Evolutionary conservation across 768 basidiomycete species (phyloP), one percentile per base, ranked within the genome.

Genomic region (Hericium rajendrae): DNA sequence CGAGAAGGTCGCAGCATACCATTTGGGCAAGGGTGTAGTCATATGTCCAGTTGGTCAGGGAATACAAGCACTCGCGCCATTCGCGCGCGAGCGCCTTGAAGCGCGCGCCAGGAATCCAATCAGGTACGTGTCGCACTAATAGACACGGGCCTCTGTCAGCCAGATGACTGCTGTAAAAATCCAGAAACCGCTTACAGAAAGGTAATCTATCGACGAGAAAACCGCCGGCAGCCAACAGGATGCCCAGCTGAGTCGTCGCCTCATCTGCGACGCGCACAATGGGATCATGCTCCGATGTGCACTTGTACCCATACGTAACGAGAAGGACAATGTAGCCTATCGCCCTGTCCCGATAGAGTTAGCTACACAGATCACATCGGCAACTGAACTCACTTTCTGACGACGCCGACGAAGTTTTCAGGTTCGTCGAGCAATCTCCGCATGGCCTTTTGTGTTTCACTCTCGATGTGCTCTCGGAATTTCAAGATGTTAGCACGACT

Each of bases 181-280:
- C 2, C 32, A 32, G 32, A 32, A 32, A 32, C 32, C 8, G 32
- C 43, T 46, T 46, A 46, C 43, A 46, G 38, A 59, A 20, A 0
- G 66, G 66, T 11, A 67, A 15, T 11, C 57, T 38, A 57, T 67
- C 66, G 16, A 67, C 64, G 0, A 59, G 32, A 49, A 59, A 56
- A 22, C 52, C 59, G 38, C 60, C 59, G 4, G 60, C 59, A 2
- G 51, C 51, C 6, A 57, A 39, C 8, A 60, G 52, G 18, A 53
- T 28, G 18, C 55, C 53, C 3, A 65, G 55, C 11, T 58, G 58
- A n/a, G 56, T 57, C 24, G 61, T 61, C 9, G 61, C 64, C n/a
- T 58, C 54, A 20, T 68, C 62, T 26, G 64, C 67, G 13, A 62
- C 39, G 13, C 58, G 54, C 10, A 68, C 65, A 50, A 66, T 54